Evolutionary conservation across 163 green algal genomes (phyloP).

Genomic region (Picocystis sp.): DNA sequence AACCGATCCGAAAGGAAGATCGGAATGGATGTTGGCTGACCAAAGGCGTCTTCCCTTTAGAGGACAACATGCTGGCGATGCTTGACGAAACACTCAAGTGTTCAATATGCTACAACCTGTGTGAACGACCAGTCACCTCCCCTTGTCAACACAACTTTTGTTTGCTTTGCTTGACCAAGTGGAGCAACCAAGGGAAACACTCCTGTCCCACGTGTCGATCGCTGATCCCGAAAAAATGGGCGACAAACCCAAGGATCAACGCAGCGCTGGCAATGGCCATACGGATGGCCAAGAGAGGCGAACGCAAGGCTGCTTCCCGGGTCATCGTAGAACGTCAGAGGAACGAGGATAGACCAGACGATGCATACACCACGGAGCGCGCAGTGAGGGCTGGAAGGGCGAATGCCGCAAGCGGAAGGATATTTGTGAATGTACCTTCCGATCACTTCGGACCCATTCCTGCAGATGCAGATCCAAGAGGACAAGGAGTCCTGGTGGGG

Average conservation of each 20-base stretch:
- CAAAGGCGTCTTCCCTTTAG: neutral
- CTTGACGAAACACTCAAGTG: constrained; percentile 77
- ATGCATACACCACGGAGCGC: constrained; percentile 77
- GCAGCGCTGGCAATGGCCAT: constrained; percentile 63
- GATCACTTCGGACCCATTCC: constrained; percentile 92
- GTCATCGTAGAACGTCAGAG: too few species aligned
- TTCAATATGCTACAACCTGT: constrained; percentile 67
- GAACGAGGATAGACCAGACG: constrained; percentile 45
- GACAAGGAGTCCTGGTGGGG: constrained; percentile 64
- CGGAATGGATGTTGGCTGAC: neutral
- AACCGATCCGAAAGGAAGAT: neutral
- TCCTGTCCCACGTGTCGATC: constrained; percentile 63
- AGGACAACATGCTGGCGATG: constrained; percentile 6
- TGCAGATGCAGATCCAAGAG: constrained; percentile 57
- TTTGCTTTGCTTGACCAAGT: constrained; percentile 71
- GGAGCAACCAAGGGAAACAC: constrained; percentile 54
- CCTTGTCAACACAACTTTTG: constrained; percentile 97
- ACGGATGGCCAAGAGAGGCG: constrained; percentile 47
- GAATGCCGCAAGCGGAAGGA: constrained; percentile 69
- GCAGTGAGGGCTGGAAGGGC: constrained; percentile 57
- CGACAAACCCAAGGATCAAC: constrained; percentile 71
- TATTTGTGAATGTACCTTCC: constrained; percentile 71
- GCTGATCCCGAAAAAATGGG: constrained; percentile 47
- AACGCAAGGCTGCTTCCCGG: neutral
- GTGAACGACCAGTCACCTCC: constrained; percentile 65